phyloP scores from a whole-genome alignment of 306 rosid genomes.

The Pterocarpus macrocarpus region DNA sequence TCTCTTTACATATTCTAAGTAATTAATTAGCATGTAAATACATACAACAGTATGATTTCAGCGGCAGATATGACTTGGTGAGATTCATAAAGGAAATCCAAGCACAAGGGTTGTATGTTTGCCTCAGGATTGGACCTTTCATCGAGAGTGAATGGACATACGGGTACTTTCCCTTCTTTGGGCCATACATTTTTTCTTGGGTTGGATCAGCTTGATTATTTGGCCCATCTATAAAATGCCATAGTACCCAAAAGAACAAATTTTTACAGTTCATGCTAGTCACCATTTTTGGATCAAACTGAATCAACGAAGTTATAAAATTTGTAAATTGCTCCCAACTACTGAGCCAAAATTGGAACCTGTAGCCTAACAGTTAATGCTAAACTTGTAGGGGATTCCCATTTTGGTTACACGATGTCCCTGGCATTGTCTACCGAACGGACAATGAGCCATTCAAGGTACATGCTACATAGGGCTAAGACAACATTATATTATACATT shows the following conservation, averaged over 20 bases:
- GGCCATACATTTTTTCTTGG: too few species aligned
- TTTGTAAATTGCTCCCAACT: neutral
- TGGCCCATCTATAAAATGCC: too few species aligned
- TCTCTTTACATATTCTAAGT: neutral
- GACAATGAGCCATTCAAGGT: slow-evolving; percentile 89
- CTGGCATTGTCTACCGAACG: slow-evolving; percentile 73
- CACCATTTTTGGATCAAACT: too few species aligned
- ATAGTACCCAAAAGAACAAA: too few species aligned
- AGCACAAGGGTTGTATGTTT: slow-evolving; percentile 75
- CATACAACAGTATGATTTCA: slow-evolving; percentile 67
- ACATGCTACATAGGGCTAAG: neutral
- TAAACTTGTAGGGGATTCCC: slow-evolving; percentile 76
- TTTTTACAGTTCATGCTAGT: too few species aligned
- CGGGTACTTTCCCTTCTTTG: slow-evolving; percentile 57
- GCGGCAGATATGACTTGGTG: slow-evolving; percentile 73
- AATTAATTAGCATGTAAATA: neutral
- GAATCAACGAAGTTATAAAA: neutral
- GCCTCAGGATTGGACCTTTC: slow-evolving; percentile 92
- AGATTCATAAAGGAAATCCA: slow-evolving; percentile 75
- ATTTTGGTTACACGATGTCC: slow-evolving; percentile 86
- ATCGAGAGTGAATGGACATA: slow-evolving; percentile 90
- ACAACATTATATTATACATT: neutral
- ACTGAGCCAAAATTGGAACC: neutral
- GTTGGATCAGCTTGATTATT: neutral
- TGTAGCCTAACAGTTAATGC: neutral